A percentile compares a stretch with the other conserved stretches of the same genome.
Conservation (phyloP, 2,329 filamentous ascomycete species). For the Diplodia corticola region DNA sequence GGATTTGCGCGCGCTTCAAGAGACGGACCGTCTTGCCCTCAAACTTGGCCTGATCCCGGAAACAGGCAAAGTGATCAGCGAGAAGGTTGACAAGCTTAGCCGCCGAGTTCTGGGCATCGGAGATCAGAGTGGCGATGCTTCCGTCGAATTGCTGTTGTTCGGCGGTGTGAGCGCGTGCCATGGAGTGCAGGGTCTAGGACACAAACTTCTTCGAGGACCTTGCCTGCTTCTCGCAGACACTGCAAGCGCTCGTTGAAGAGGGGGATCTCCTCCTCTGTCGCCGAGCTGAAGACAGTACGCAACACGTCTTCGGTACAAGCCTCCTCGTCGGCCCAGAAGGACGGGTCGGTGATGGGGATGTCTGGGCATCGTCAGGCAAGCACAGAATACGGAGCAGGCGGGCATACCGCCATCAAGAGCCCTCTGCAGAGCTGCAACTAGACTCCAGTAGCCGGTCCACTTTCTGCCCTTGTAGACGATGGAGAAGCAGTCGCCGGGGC, state of each 20-base stretch:
- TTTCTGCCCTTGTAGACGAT: conserved; percentile 76
- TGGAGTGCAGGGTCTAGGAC: not conserved
- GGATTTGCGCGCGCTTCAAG: conserved; percentile 92
- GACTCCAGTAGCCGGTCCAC: conserved; percentile 95
- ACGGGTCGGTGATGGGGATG: conserved; percentile 83
- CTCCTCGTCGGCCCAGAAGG: conserved; percentile 79
- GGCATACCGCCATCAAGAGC: conserved; percentile 77
- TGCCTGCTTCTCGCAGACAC: conserved; percentile 80
- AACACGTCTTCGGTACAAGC: conserved; percentile 75
- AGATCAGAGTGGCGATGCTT: conserved; percentile 71
- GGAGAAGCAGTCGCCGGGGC: conserved; percentile 72
- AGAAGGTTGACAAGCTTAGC: conserved; percentile 83
- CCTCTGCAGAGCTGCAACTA: conserved; percentile 83
- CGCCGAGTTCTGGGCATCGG: conserved; percentile 74
- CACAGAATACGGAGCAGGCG: not conserved
- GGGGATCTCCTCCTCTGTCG: conserved; percentile 83
- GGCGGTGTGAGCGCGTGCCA: not conserved
- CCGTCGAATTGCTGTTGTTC: conserved; percentile 67
- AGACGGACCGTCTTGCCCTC: conserved; percentile 75
- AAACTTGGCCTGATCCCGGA: conserved; percentile 77
- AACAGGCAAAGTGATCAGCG: conserved; percentile 78
- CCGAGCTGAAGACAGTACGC: conserved; percentile 78
- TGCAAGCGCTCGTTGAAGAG: conserved; percentile 74
- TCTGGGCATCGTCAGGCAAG: conserved; percentile 48
- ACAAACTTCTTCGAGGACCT: conserved; percentile 72